Base-by-base conservation (phyloP, 1,284 basidiomycete species). In the Cryptococcus neoformans region DNA sequence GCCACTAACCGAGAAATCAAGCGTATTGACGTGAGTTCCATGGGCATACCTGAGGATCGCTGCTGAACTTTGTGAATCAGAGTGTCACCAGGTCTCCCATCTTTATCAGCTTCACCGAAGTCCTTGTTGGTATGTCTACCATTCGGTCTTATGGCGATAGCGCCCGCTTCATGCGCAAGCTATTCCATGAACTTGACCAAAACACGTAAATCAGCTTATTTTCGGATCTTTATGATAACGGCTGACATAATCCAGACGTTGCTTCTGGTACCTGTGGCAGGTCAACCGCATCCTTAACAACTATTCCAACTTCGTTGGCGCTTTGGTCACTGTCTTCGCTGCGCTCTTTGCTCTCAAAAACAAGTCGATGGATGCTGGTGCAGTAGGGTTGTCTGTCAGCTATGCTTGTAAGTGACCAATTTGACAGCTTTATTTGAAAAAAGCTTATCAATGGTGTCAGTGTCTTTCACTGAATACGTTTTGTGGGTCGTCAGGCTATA, bases 91-190 rank as follows among this genome's bases (percentile, higher is more conserved):
- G 82, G 58, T 81, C 80, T 16, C 83, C 83, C 14, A 79, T 84
- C 57, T 82, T 83, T 54, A 79, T 80, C n/a, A 79, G 77, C 55
- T 84, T 83, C 69, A 68, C 72, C 16, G 77, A 78, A 55, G 73
- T 69, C 12, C 64, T 78, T 11, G 71, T 74, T 4, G 81, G 82
- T 17, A 79, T 81, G 58, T 73, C 75, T 0, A 80, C 80, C 0
- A 80, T 83, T 41, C 73, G 82, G 35, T 79, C 81, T 0, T 83
- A 80, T 55, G 81, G 79, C 49, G 81, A 81, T 53, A 72, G 73
- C 16, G 73, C 75, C 4, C 71, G 80, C 8, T 82, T 82, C 69
- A 74, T 78, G 47, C 57, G 71, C 34, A 75, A 79, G 53, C 64
- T 80, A 17, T 72, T 81, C 59, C 53, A 70, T 8, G 73, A 78